A percentile compares a stretch with the other conserved stretches of the same genome.
Evolutionary conservation across 129 eudicot species (phyloP).

Genomic region (Tanacetum coccineum): DNA sequence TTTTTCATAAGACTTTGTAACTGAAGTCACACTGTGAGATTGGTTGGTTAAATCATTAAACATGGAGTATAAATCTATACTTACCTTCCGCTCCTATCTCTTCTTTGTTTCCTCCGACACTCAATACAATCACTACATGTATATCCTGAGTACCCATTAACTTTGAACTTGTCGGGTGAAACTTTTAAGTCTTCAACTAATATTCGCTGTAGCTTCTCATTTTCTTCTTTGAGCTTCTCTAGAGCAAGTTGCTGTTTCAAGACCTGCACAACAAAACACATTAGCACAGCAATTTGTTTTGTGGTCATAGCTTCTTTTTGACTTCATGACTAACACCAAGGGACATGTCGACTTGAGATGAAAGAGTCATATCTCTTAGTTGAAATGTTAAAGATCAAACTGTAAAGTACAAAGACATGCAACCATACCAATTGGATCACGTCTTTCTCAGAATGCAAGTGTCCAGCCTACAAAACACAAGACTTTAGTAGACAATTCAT

Average conservation of each 20-base stretch:
- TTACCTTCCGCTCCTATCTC: constrained; percentile 26
- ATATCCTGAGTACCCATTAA: constrained; percentile 32
- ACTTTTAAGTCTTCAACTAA: constrained; percentile 75
- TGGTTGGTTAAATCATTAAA: not conserved
- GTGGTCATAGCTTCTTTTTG: not conserved
- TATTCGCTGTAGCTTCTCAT: constrained; percentile 61
- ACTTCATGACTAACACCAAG: not conserved
- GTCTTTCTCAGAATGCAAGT: constrained; percentile 51
- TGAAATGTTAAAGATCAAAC: not conserved
- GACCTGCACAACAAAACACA: constrained; percentile 41
- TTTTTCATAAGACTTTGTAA: too few relatives aligned
- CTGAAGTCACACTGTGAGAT: not conserved
- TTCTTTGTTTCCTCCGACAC: constrained; percentile 74
- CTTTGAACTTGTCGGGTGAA: constrained; percentile 55
- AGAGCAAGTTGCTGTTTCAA: constrained; percentile 79
- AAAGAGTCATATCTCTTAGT: not conserved
- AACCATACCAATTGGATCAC: constrained; percentile 71
- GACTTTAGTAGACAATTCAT: constrained; percentile 1
- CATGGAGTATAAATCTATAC: constrained; percentile 6
- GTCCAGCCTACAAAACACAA: constrained; percentile 47
- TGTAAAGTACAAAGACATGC: not conserved
- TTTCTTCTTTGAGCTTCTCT: constrained; percentile 81
- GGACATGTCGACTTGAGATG: not conserved
- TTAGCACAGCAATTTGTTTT: not conserved
- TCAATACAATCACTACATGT: constrained; percentile 77